Evolutionary conservation across 2,329 filamentous ascomycete species (phyloP), one percentile per base, ranked within the genome.

Genomic region (Grosmannia clavigera): DNA sequence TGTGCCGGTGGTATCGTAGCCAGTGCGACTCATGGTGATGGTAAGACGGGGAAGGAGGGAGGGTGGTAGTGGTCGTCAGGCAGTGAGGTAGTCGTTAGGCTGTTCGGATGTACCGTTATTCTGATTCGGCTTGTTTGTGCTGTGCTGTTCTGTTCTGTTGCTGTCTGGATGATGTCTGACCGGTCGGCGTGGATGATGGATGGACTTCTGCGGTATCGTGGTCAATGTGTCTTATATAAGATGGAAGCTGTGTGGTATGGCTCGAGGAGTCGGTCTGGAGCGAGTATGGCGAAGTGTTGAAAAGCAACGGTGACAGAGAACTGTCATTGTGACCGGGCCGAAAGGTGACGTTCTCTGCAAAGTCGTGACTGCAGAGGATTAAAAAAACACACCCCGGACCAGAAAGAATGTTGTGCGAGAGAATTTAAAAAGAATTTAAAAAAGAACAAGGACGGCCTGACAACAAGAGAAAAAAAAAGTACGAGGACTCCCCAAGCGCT

Each of bases 1-100:
- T 22, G 55, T 56, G 55, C 55, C 55, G 22, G 55, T 56, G 11
- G 55, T 56, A 7, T 56, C 55, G 55, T 56, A 56, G 38, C 55
- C 55, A 5, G 55, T 31, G 55, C 55, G 55, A 31, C 55, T 56
- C 55, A 56, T 56, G 38, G 40, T 46, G 55, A 31, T 9, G 11
- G 54, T n/a, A 16, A 4, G 50, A 27, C 6, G 50, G 27, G 22
- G 50, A 14, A 38, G 9, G 14, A 4, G 14, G 10, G 38, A 40
- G 38, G 9, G 2, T 16, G 2, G 14, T 35, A 40, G 38, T 40
- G 12, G 38, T 40, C 2, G 38, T 4, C 7, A 31, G 29, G 29
- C 29, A 22, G 29, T 31, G 29, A 22, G 33, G 33, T 35, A 35
- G 33, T 5, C 33, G 33, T 35, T n/a, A 50, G 46, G 46, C 5